Conservation (phyloP, 257 asterid species). For the Gardenia jasminoides region DNA sequence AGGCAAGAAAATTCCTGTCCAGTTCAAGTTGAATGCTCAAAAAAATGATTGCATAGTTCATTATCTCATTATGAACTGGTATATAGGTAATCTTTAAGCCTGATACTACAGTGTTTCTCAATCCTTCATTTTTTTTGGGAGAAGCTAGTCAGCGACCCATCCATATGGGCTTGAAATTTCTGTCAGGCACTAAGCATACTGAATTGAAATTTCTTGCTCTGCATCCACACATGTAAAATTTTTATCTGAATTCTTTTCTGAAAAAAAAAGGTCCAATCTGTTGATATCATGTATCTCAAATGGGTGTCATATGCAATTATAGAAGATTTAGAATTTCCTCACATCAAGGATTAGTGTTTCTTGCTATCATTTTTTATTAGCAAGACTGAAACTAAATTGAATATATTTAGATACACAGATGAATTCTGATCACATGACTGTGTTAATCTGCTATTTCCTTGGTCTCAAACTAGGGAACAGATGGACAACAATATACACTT, state of each 20-base stretch:
- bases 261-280: background rate
- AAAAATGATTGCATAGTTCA: background rate
- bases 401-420: background rate
- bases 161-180: background rate
- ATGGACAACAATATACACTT: background rate
- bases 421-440: background rate
- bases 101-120: background rate
- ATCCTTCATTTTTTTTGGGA: too few species aligned
- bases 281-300: background rate
- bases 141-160: background rate
- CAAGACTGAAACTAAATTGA: background rate
- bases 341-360: background rate
- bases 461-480: background rate
- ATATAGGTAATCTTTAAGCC: background rate
- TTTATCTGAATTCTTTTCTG: background rate
- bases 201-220: too few species aligned
- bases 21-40: background rate
- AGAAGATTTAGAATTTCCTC: background rate
- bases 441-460: background rate
- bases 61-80: background rate
- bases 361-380: background rate
- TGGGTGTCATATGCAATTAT: background rate
- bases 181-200: background rate
- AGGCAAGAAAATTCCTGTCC: constrained; percentile 4
- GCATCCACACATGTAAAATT: background rate